Evolutionary conservation across 176 grass and related monocot species (phyloP), one percentile per base, ranked within the genome.

Genomic region (Triticum turgidum): DNA sequence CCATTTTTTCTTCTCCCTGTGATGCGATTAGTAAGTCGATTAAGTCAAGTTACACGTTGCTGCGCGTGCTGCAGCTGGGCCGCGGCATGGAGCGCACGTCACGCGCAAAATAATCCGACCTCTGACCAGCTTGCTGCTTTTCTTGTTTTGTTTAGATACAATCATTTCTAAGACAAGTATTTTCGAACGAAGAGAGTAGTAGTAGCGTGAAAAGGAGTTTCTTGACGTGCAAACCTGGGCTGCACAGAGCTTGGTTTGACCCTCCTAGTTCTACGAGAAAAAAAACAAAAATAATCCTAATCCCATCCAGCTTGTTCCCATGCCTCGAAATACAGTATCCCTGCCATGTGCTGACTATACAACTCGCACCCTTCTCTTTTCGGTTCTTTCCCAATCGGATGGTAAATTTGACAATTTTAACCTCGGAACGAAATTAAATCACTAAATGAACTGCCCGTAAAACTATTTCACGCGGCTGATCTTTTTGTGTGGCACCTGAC

Each of bases 241-340:
- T 8, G 72, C 72, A 49, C 72, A 1, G 42, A 52, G 24, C 49
- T 52, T 76, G 44, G 44, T 76, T 76, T 76, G 73, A 76, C 73
- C 44, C 3, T 30, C 44, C 73, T 52, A 3, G 24, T 52, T 76
- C 24, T 52, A 24, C 42, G 73, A 76, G 73, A 76, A 74, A 76
- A 5, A 18, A 10, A 17, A 29, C 29, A 3, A 49, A 75, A 29
- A 75, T 54, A 75, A 17, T 24, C 17, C 22, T 17, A 9, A 9
- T 25, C 47, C 42, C 12, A 75, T 49, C 72, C 72, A 75, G 72
- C 72, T 75, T 75, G 72, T 51, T 75, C 42, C 41, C 72, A 51
- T 75, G 22, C 22, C 72, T 49, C 17, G 72, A 17, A 9, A 47
- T 22, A 47, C 39, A 22, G 22, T 17, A 74, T 47, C 29, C 29